Evolutionary conservation across 176 grass and related monocot species (phyloP).

Genomic region (Pontederia crassipes): DNA sequence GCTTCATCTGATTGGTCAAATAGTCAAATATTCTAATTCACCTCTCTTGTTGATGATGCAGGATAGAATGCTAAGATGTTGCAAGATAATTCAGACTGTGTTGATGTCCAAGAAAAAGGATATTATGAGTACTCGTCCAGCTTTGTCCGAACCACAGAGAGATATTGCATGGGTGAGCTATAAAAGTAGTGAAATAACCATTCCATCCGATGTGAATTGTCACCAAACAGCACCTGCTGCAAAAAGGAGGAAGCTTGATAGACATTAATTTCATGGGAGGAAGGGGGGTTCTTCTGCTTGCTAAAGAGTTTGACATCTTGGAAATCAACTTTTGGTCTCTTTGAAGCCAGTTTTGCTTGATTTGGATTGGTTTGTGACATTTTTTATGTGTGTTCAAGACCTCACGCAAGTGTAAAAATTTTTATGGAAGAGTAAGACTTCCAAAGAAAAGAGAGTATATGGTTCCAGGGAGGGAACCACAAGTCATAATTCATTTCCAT

Average conservation of each 20-base stretch:
- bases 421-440: no score
- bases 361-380: no score
- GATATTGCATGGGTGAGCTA: conserved; percentile 49
- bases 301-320: no score
- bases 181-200: conserved; percentile 37
- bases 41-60: conserved; percentile 7
- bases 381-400: no score
- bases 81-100: conserved; percentile 42
- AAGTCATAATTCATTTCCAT: no score
- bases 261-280: conserved; percentile 1
- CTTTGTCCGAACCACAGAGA: conserved; percentile 34
- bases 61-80: conserved; percentile 55
- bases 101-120: conserved; percentile 39
- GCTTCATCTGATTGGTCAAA: not conserved
- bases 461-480: no score
- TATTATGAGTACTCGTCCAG: conserved; percentile 15
- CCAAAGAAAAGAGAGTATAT: no score
- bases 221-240: conserved; percentile 32
- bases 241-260: conserved; percentile 57
- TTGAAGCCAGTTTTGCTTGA: no score
- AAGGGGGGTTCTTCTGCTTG: no score
- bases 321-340: no score
- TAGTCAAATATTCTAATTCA: no score
- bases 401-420: no score
- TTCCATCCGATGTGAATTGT: conserved; percentile 34